Conservation (phyloP, 2,329 filamentous ascomycete species). For the Graphiopsis chlorocephala region DNA sequence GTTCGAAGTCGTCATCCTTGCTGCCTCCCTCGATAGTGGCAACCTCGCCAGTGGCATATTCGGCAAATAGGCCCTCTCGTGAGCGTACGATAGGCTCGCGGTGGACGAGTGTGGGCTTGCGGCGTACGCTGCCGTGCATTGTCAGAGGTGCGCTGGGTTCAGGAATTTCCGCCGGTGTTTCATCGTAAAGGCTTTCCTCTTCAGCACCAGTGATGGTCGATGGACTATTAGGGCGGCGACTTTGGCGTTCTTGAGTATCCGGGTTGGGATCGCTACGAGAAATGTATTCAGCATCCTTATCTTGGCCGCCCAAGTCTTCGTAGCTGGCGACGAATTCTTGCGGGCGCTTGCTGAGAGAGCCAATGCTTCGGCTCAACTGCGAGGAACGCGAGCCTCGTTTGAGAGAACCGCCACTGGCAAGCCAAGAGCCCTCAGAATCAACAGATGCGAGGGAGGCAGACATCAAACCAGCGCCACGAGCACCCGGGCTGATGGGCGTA, state of each 20-base stretch:
- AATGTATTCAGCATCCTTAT: slow-evolving; percentile 72
- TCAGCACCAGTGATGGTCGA: slow-evolving; percentile 38
- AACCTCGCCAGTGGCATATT: slow-evolving; percentile 42
- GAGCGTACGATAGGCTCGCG: slow-evolving; percentile 58
- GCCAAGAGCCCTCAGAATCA: slow-evolving; percentile 94
- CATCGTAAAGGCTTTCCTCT: slow-evolving; percentile 26
- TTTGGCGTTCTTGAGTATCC: background rate
- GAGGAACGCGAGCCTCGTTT: slow-evolving; percentile 47
- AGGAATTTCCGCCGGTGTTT: slow-evolving; percentile 15
- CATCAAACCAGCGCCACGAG: slow-evolving; percentile 39
- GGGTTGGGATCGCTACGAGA: slow-evolving; percentile 27
- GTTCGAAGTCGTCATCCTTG: slow-evolving; percentile 21
- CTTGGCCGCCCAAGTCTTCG: slow-evolving; percentile 56
- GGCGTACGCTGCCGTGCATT: slow-evolving; percentile 50
- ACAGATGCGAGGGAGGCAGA: slow-evolving; percentile 90
- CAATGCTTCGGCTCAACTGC: slow-evolving; percentile 46
- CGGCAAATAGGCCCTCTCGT: slow-evolving; percentile 57
- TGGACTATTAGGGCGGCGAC: background rate
- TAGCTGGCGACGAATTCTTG: slow-evolving; percentile 59
- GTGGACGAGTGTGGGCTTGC: slow-evolving; percentile 65
- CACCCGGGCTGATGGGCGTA: slow-evolving; percentile 35
- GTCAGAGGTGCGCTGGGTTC: slow-evolving; percentile 21
- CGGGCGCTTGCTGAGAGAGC: slow-evolving; percentile 43
- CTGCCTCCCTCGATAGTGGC: slow-evolving; percentile 14
- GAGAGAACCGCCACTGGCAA: slow-evolving; percentile 67